A percentile compares a stretch with the other conserved stretches of the same genome.
phyloP scores from a whole-genome alignment of 1,139 yeast species.

The Candida gigantensis region DNA sequence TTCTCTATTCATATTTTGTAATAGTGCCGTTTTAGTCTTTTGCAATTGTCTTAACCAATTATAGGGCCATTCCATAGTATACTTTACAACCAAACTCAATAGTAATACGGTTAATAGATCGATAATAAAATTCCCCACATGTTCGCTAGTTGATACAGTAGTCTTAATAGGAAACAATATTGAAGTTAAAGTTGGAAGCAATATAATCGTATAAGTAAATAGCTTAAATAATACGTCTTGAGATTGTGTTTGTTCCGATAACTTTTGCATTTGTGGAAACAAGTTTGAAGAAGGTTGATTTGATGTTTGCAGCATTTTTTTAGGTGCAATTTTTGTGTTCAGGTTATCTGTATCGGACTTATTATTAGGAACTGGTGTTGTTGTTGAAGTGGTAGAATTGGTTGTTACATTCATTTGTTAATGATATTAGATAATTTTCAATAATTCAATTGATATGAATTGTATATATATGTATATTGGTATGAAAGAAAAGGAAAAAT shows the following conservation, averaged over 20 bases:
- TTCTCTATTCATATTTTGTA: constrained; percentile 18
- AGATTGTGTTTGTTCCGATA: constrained; percentile 5
- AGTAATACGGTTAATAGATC: constrained; percentile 29
- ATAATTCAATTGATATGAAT: too few relatives aligned
- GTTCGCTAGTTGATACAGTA: constrained; percentile 17
- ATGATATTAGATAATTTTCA: too few relatives aligned
- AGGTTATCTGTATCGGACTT: not conserved
- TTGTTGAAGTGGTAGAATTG: not conserved
- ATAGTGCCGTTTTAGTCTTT: constrained; percentile 20
- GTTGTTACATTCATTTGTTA: too few relatives aligned
- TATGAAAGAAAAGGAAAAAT: too few relatives aligned
- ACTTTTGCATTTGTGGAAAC: constrained; percentile 4
- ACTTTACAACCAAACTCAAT: constrained; percentile 29
- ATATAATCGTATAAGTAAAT: constrained; percentile 15
- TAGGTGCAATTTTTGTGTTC: not conserved
- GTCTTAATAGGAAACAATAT: constrained; percentile 14
- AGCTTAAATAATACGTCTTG: constrained; percentile 14
- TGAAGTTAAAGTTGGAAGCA: constrained; percentile 17
- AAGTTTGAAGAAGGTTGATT: not conserved
- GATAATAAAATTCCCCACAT: constrained; percentile 23
- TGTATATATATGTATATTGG: too few relatives aligned
- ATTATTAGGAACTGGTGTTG: not conserved
- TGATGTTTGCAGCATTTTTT: constrained; percentile 2
- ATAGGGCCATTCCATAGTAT: constrained; percentile 40
- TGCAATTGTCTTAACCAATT: constrained; percentile 30